phyloP scores from a whole-genome alignment of 2,329 filamentous ascomycete genomes.

The Hypoxylon sp. region DNA sequence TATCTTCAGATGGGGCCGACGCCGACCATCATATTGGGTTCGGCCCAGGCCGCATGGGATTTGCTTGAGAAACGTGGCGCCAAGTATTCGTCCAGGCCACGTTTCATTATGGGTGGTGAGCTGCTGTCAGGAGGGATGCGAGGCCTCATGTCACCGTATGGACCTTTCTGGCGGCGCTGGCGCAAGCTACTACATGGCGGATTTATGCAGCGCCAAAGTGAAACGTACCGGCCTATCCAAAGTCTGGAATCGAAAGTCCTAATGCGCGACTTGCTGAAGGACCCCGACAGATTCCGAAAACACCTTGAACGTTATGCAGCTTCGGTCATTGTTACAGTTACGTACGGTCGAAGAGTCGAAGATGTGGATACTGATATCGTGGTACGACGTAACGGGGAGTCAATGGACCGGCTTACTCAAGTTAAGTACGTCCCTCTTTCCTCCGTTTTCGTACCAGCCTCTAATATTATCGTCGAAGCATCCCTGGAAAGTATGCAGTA shows the following conservation, averaged over 20 bases:
- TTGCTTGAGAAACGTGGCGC: conserved; percentile 61
- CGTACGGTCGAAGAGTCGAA: conserved; percentile 58
- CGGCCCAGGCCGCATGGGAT: conserved; percentile 61
- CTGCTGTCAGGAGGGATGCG: conserved; percentile 60
- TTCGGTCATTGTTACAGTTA: conserved; percentile 61
- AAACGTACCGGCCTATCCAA: conserved; percentile 60
- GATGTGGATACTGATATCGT: conserved; percentile 57
- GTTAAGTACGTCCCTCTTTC: conserved; percentile 57
- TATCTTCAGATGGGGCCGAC: conserved; percentile 61
- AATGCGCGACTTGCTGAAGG: conserved; percentile 57
- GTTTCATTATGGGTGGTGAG: conserved; percentile 64
- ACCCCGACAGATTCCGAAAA: conserved; percentile 52
- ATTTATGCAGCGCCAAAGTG: conserved; percentile 62
- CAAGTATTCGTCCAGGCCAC: conserved; percentile 62
- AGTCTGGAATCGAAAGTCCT: conserved; percentile 60
- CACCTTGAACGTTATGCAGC: conserved; percentile 59
- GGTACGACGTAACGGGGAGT: conserved; percentile 58
- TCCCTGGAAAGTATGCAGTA: conserved; percentile 59
- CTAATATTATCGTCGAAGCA: conserved; percentile 40
- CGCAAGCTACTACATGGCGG: conserved; percentile 61
- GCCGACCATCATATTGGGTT: conserved; percentile 61
- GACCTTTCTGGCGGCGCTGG: conserved; percentile 61
- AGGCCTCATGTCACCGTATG: conserved; percentile 62
- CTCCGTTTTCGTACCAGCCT: background rate
- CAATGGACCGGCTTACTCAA: conserved; percentile 60